phyloP scores from a whole-genome alignment of 1,284 basidiomycete genomes.

The Sanguinoderma infundibulare region DNA sequence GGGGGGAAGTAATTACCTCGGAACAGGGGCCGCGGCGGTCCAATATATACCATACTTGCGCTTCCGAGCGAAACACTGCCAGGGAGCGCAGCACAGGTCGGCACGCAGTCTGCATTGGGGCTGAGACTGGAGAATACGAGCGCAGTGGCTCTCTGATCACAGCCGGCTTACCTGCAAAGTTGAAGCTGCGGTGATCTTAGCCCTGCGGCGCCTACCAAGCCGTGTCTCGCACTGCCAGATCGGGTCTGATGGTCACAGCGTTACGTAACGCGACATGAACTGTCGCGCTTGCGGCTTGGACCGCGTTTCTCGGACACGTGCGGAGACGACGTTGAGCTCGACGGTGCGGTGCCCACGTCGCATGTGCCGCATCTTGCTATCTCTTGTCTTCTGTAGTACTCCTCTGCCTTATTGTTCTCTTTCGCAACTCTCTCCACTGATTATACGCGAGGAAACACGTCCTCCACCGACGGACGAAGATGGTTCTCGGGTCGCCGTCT shows the following conservation, averaged over 20 bases:
- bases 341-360: neutral
- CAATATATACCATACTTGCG: neutral
- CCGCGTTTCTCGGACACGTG: neutral
- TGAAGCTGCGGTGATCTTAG: neutral
- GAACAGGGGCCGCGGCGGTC: neutral
- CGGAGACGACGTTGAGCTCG: neutral
- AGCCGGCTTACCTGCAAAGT: neutral
- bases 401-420: neutral
- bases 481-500: slow-evolving; percentile 23
- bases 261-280: neutral
- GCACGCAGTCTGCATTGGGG: neutral
- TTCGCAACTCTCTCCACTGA: neutral
- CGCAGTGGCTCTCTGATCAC: neutral
- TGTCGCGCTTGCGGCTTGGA: neutral
- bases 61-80: neutral
- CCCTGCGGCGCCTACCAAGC: neutral
- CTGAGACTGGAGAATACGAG: neutral
- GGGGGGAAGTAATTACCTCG: neutral
- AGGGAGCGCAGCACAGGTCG: neutral
- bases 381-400: neutral
- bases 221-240: neutral
- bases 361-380: neutral
- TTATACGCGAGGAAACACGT: neutral
- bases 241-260: neutral
- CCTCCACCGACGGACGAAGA: slow-evolving; percentile 3